Conservation (phyloP, 257 asterid genomes). For the Handroanthus guayacan region DNA sequence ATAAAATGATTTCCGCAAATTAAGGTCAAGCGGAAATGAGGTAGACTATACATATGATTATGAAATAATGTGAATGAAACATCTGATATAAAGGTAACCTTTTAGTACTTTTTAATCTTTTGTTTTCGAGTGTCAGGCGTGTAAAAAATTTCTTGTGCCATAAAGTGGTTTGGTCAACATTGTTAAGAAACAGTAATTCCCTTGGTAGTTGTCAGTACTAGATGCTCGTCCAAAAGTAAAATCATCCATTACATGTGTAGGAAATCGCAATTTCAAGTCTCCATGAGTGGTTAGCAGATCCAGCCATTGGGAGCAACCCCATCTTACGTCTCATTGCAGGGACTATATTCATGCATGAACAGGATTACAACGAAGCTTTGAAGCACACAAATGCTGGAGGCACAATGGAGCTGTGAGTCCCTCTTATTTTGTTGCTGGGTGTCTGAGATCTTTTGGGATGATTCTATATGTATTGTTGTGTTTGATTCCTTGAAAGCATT, state of each 20-base stretch:
- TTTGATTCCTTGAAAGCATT: background rate
- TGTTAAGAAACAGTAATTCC: slow-evolving; percentile 14
- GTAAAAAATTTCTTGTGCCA: background rate
- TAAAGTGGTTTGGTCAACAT: slow-evolving; percentile 20
- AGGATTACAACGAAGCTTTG: slow-evolving; percentile 92
- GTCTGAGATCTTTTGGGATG: slow-evolving; percentile 11
- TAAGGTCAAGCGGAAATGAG: background rate
- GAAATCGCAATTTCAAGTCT: slow-evolving; percentile 75
- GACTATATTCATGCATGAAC: slow-evolving; percentile 83
- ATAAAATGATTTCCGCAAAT: background rate
- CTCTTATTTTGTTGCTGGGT: slow-evolving; percentile 17
- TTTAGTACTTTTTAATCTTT: background rate
- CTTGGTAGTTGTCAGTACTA: slow-evolving; percentile 2
- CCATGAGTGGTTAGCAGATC: slow-evolving; percentile 86
- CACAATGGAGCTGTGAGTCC: slow-evolving; percentile 92
- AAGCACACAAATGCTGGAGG: slow-evolving; percentile 94
- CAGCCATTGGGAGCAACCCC: slow-evolving; percentile 90
- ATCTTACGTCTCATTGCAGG: slow-evolving; percentile 88
- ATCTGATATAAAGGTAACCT: background rate
- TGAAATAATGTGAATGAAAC: background rate
- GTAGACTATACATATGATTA: background rate
- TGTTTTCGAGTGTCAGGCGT: background rate
- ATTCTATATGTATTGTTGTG: background rate
- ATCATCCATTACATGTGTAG: slow-evolving; percentile 48
- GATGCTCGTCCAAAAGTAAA: slow-evolving; percentile 30